Conservation (phyloP, 1,284 basidiomycete genomes). For the Boletellus deceptivus region DNA sequence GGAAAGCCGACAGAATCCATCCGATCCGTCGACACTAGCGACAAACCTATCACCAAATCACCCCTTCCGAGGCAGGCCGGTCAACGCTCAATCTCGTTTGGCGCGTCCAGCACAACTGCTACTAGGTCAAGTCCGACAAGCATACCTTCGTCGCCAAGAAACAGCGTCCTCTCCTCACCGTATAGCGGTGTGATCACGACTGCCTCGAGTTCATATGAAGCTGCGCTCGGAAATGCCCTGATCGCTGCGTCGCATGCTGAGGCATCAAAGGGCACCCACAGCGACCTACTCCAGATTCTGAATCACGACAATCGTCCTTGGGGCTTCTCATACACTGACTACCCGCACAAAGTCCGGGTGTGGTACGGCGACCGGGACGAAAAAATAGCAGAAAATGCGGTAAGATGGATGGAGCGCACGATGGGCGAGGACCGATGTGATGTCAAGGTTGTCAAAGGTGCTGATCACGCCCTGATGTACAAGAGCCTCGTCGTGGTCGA, state of each 20-base stretch:
- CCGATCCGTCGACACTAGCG: conserved; percentile 21
- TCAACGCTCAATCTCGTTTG: conserved; percentile 67
- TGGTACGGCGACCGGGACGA: conserved; percentile 96
- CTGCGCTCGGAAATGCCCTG: conserved; percentile 78
- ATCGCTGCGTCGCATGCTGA: conserved; percentile 95
- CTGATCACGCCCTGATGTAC: conserved; percentile 93
- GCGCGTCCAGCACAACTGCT: conserved; percentile 27
- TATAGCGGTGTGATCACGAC: conserved; percentile 34
- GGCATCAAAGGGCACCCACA: conserved; percentile 85
- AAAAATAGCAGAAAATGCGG: conserved; percentile 84
- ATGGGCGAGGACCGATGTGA: conserved; percentile 76
- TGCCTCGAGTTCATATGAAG: conserved; percentile 53
- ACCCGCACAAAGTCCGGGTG: conserved; percentile 77
- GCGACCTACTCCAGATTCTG: conserved; percentile 88
- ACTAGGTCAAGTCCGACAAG: conserved; percentile 44
- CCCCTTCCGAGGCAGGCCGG: conserved; percentile 38
- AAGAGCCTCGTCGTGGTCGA: conserved; percentile 85
- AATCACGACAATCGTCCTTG: conserved; percentile 83
- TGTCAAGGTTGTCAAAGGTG: conserved; percentile 82
- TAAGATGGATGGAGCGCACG: conserved; percentile 86
- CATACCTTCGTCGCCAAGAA: conserved; percentile 48
- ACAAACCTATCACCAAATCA: conserved; percentile 22
- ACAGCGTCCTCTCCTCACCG: conserved; percentile 42
- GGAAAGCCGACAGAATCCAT: conserved; percentile 15
- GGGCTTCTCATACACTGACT: conserved; percentile 80